Percentiles rank a stretch among this genome's conserved stretches.
phyloP scores from a whole-genome alignment of 2,329 filamentous ascomycete species.

The Botrytis cinerea region DNA sequence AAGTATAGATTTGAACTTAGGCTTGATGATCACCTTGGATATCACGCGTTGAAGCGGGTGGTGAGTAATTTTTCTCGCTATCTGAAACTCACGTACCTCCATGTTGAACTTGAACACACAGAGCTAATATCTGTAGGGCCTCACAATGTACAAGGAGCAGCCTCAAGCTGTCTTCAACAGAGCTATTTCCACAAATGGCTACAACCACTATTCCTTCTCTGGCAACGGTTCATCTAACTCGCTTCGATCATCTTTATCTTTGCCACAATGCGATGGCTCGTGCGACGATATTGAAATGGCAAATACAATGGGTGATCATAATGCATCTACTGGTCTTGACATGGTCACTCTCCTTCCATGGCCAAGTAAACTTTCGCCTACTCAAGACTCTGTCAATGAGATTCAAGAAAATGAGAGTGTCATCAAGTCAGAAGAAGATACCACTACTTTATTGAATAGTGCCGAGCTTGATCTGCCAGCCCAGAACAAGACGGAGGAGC shows the following conservation, averaged over 20 bases:
- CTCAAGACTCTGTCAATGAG: neutral
- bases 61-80: neutral
- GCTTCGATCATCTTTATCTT: neutral
- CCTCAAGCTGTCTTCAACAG: neutral
- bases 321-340: neutral
- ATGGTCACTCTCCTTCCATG: accelerated
- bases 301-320: neutral
- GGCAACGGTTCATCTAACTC: neutral
- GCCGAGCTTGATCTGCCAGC: neutral
- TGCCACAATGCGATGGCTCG: neutral
- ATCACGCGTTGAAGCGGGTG: neutral
- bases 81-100: neutral
- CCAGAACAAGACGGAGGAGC: neutral
- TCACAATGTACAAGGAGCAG: neutral
- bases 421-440: neutral
- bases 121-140: neutral
- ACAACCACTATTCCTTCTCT: neutral
- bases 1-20: conserved; percentile 2
- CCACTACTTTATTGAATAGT: neutral
- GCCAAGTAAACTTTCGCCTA: too few relatives aligned
- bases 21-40: neutral
- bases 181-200: too few relatives aligned
- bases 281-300: neutral
- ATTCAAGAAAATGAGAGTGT: neutral
- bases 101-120: neutral